These are phyloP conservation scores for Monosporascus sp. DNA, from an alignment of 2,329 filamentous ascomycete species.

Conservation along the genomic window DNA sequence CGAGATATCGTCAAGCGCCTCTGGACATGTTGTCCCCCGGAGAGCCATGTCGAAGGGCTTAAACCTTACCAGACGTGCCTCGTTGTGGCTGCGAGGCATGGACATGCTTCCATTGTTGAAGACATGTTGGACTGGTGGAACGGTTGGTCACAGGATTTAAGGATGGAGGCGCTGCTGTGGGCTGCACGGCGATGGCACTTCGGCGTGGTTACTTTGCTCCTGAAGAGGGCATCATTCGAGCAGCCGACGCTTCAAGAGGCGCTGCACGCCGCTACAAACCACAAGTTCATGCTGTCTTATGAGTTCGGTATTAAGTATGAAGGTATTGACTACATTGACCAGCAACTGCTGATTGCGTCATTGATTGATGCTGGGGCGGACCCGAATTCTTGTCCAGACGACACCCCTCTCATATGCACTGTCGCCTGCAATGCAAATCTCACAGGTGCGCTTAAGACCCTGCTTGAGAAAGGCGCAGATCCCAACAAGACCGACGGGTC, in stretches of 20 bases:
- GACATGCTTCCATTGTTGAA: slow-evolving; percentile 9
- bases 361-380: slow-evolving; percentile 17
- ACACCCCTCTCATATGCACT: slow-evolving; percentile 2
- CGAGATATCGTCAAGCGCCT: neutral
- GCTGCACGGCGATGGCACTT: slow-evolving; percentile 11
- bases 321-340: slow-evolving; percentile 7
- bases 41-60: too few species aligned
- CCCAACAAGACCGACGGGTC: slow-evolving; percentile 7
- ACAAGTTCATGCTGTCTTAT: neutral
- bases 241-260: slow-evolving; percentile 3
- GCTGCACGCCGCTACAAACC: neutral
- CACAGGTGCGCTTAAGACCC: slow-evolving; percentile 12
- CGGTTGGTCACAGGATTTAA: slow-evolving; percentile 8
- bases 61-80: too few species aligned
- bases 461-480: slow-evolving; percentile 21
- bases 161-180: slow-evolving; percentile 4
- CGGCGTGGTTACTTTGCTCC: slow-evolving; percentile 4
- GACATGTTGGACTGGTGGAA: slow-evolving; percentile 10
- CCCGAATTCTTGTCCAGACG: slow-evolving; percentile 3
- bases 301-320: too few species aligned
- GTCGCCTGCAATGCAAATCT: slow-evolving; percentile 5
- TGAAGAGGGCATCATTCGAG: slow-evolving; percentile 3
- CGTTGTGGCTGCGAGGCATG: slow-evolving; percentile 4
- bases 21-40: slow-evolving; percentile 2
- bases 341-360: slow-evolving; percentile 11